Evolutionary conservation across 148 eudicot genomes (phyloP), one percentile per base, ranked within the genome.

Genomic region (Rhododendron kiyosumense): DNA sequence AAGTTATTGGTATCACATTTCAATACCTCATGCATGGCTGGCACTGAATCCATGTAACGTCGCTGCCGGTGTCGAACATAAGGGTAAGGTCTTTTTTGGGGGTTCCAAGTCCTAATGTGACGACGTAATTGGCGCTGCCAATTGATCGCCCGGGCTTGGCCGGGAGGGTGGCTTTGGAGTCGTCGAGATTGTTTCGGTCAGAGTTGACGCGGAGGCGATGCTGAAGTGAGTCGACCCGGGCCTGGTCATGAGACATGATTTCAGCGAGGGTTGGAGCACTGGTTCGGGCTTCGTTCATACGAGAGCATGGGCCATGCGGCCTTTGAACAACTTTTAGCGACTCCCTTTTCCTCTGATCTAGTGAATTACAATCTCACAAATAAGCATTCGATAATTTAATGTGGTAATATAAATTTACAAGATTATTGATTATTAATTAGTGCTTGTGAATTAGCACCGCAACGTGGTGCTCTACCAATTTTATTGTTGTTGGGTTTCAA

Each of bases 251-350:
- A 12, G 89, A 49, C 4, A 95, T 87, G 36, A 94, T 86, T 32
- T 95, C 90, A 38, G 28, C 65, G 3, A 87, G 86, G 13, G 88
- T 83, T 79, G 90, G 89, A 30, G 78, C 57, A 59, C 85, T 86
- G 41, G 81, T 32, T 79, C 83, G 79, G 26, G 88, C 84, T 51
- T 69, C 30, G 18, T 43, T 26, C 5, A 67, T 48, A 17, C 79
- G 48, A 14, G 90, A 90, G 86, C 98, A 95, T 43, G 97, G 92
- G 79, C 98, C 97, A 82, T 94, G 91, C n/a, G n/a, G n/a, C 73
- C 84, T 91, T 83, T 95, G 94, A 48, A 89, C 86, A 13, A 95
- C 93, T 85, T 92, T 84, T 54, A 95, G 20, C 1, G 94, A 90
- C 63, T 80, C 75, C 45, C 80, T 85, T 78, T 32, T 82, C 82